Conservation (phyloP, 2,329 filamentous ascomycete species). For the Lojkania enalia region DNA sequence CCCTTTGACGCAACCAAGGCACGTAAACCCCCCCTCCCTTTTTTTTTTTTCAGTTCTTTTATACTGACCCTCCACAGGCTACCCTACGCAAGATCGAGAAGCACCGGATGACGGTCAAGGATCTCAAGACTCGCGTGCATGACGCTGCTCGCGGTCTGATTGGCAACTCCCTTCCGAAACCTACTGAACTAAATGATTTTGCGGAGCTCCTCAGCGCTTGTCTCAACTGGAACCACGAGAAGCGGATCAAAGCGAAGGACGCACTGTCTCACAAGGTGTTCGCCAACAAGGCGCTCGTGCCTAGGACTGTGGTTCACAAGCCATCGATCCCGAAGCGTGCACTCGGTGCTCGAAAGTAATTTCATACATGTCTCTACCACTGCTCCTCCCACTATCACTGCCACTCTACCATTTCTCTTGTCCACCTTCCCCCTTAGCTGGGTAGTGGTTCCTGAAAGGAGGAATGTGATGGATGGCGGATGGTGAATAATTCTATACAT, state of each 20-base stretch:
- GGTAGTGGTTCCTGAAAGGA: too few relatives aligned
- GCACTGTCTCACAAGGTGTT: constrained; percentile 92
- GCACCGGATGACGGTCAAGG: constrained; percentile 63
- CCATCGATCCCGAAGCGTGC: background rate
- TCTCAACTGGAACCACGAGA: constrained; percentile 86
- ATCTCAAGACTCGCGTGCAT: constrained; percentile 78
- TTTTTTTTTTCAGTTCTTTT: background rate
- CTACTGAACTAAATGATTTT: constrained; percentile 79
- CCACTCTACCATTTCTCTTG: too few relatives aligned
- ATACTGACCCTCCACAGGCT: too few relatives aligned
- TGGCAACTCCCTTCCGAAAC: constrained; percentile 61
- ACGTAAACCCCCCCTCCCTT: background rate
- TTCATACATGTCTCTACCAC: too few relatives aligned
- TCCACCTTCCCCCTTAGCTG: too few relatives aligned
- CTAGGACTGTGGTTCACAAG: background rate
- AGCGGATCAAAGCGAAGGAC: constrained; percentile 82
- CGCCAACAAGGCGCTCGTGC: constrained; percentile 18
- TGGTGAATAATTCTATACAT: too few relatives aligned
- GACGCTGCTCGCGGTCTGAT: constrained; percentile 72
- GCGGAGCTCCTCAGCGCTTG: constrained; percentile 87
- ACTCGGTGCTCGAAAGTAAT: background rate
- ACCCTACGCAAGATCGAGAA: constrained; percentile 66
- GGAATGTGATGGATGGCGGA: too few relatives aligned
- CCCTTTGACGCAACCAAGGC: background rate
- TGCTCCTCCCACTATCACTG: too few relatives aligned